phyloP scores from a whole-genome alignment of 2,329 filamentous ascomycete species.

The Calonectria pteridis region DNA sequence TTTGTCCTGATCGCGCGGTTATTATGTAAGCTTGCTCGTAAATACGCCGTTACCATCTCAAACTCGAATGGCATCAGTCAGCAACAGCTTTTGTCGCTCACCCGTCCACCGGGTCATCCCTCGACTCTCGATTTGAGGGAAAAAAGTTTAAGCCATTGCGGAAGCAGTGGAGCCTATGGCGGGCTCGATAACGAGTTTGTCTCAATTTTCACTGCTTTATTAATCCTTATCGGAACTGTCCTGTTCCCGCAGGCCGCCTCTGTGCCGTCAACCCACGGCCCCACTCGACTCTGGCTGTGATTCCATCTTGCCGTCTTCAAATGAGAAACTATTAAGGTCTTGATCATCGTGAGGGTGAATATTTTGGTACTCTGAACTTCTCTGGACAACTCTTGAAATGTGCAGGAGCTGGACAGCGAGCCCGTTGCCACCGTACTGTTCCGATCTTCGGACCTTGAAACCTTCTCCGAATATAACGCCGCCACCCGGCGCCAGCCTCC shows the following conservation, averaged over 20 bases:
- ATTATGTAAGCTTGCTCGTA: conserved; percentile 39
- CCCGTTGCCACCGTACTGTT: neutral
- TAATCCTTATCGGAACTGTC: conserved; percentile 28
- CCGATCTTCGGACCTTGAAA: neutral
- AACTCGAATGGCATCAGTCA: conserved; percentile 46
- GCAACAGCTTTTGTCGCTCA: conserved; percentile 17
- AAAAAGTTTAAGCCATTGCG: conserved; percentile 15
- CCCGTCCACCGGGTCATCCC: neutral
- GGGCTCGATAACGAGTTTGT: conserved; percentile 11
- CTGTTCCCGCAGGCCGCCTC: neutral
- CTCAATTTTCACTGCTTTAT: conserved; percentile 31
- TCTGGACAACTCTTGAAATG: neutral
- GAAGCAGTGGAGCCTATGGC: conserved; percentile 35
- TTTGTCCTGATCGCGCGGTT: conserved; percentile 13
- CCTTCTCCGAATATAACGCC: neutral
- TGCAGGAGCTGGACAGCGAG: neutral
- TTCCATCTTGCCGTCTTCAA: neutral
- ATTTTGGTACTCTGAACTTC: neutral
- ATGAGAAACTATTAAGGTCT: neutral
- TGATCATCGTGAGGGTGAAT: neutral
- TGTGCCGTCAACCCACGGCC: neutral
- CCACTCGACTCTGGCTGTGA: neutral
- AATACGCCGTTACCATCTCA: conserved; percentile 27
- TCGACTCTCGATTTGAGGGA: neutral
- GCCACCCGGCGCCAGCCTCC: neutral